Percentiles rank a stretch among this genome's conserved stretches.
Conservation (phyloP, 805 yeast genomes). For the Starmerella vitae region DNA sequence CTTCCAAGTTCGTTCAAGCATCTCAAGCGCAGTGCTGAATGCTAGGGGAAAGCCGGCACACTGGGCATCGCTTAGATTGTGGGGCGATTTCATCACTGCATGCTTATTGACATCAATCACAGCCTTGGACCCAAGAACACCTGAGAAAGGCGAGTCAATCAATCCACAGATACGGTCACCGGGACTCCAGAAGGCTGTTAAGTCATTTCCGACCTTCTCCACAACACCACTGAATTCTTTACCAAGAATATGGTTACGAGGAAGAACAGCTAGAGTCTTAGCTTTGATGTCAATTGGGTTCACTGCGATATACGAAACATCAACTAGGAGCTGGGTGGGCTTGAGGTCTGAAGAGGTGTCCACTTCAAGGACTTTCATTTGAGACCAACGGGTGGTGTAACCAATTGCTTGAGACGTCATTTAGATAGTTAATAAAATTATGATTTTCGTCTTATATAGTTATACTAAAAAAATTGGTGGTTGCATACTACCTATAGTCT, state of each 20-base stretch:
- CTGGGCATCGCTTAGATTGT: constrained; percentile 35
- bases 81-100: constrained; percentile 36
- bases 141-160: constrained; percentile 24
- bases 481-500: no score
- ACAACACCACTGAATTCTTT: constrained; percentile 56
- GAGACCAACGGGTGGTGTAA: constrained; percentile 12
- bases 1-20: constrained; percentile 22
- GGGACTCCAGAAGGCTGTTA: constrained; percentile 29
- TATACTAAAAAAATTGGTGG: no score
- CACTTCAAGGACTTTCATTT: constrained; percentile 5
- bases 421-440: no score
- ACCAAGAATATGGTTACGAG: constrained; percentile 32
- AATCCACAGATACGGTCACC: constrained; percentile 58
- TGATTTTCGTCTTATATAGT: no score
- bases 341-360: constrained; percentile 36
- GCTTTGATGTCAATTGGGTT: constrained; percentile 56
- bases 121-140: constrained; percentile 38
- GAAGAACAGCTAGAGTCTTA: constrained; percentile 8
- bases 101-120: constrained; percentile 42
- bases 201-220: constrained; percentile 40
- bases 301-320: constrained; percentile 44
- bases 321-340: constrained; percentile 39
- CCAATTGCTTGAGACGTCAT: constrained; percentile 6
- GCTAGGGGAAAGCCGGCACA: constrained; percentile 59
- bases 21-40: constrained; percentile 45